Conservation (phyloP, 2,329 filamentous ascomycete species). For the Phyllosticta capitalensis region DNA sequence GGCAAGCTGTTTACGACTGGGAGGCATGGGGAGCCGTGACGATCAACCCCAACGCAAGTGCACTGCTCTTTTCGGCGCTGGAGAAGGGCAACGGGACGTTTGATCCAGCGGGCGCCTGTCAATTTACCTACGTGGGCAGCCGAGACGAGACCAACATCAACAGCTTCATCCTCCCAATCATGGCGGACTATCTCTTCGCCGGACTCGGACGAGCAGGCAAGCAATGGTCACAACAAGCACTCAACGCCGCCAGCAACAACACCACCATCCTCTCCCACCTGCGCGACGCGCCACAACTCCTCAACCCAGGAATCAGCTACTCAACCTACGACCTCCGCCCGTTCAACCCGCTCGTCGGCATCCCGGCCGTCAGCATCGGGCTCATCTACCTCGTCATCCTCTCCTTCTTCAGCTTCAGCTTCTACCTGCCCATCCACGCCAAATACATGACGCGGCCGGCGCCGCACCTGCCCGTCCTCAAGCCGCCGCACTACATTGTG, state of each 20-base stretch:
- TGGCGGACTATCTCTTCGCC: slow-evolving; percentile 39
- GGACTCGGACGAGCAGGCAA: slow-evolving; percentile 42
- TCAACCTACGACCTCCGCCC: slow-evolving; percentile 49
- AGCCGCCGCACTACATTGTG: slow-evolving; percentile 48
- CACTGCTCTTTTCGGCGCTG: slow-evolving; percentile 47
- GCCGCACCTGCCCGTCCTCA: slow-evolving; percentile 45
- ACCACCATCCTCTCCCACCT: slow-evolving; percentile 33
- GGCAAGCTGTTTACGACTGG: slow-evolving; percentile 50
- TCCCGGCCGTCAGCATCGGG: slow-evolving; percentile 52
- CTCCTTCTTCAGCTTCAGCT: slow-evolving; percentile 56
- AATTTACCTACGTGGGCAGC: slow-evolving; percentile 47
- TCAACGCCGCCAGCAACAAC: slow-evolving; percentile 34
- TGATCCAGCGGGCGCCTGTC: slow-evolving; percentile 49
- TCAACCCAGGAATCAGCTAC: slow-evolving; percentile 49
- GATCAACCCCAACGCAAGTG: slow-evolving; percentile 53
- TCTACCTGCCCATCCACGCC: slow-evolving; percentile 55
- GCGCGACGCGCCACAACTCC: slow-evolving; percentile 40
- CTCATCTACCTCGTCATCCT: slow-evolving; percentile 60
- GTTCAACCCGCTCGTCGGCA: slow-evolving; percentile 45
- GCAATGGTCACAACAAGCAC: slow-evolving; percentile 32
- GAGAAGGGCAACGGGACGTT: slow-evolving; percentile 48
- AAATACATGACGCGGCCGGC: slow-evolving; percentile 44
- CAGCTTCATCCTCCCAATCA: slow-evolving; percentile 44
- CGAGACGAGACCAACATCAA: slow-evolving; percentile 47
- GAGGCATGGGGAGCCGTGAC: slow-evolving; percentile 53